Evolutionary conservation across 2,329 filamentous ascomycete species (phyloP), one percentile per base, ranked within the genome.

Genomic region (Pseudogymnoascus sp.): DNA sequence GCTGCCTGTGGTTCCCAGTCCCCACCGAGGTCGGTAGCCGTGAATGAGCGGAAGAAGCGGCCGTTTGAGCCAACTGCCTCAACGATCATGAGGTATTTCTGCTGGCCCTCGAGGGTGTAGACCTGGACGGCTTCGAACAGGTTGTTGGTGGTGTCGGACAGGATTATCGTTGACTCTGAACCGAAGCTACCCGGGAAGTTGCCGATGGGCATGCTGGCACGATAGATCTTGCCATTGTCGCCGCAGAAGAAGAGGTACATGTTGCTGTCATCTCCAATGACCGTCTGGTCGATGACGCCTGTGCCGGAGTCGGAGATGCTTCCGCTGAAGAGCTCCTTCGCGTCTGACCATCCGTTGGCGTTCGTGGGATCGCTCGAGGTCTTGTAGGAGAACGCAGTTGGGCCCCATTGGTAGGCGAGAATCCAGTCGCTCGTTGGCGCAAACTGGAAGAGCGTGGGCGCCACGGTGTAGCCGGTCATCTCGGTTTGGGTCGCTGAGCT

Each of bases 181-280:
- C 85, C 84, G 68, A 88, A 87, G 70, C 71, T 78, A 37, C 80
- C 78, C 0, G 86, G 86, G 76, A 88, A 88, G 63, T 82, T 79
- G 54, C 71, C 78, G 22, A 86, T 81, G 37, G 85, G 77, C 82
- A 87, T 87, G 69, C 78, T 81, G 59, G 84, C 70, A 1, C 85
- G 78, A 74, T 88, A 88, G 68, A 88, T 85, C 50, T 79, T 80
- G 70, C 86, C 86, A 64, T 88, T 86, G 72, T 88, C 86, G 6
- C 84, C 86, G 0, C 79, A 77, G 66, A 87, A 88, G 79, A 88
- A 88, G 4, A 88, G 75, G 66, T 87, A 87, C 82, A 87, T 86
- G 72, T 81, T 80, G 6, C 69, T 72, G 68, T 72, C 72, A 70
- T 88, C 86, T 39, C 81, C 83, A 64, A 88, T 87, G 61, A 87